A percentile compares a stretch with the other conserved stretches of the same genome.
phyloP scores from a whole-genome alignment of 2,329 filamentous ascomycete genomes.

The Aspergillus melleus region DNA sequence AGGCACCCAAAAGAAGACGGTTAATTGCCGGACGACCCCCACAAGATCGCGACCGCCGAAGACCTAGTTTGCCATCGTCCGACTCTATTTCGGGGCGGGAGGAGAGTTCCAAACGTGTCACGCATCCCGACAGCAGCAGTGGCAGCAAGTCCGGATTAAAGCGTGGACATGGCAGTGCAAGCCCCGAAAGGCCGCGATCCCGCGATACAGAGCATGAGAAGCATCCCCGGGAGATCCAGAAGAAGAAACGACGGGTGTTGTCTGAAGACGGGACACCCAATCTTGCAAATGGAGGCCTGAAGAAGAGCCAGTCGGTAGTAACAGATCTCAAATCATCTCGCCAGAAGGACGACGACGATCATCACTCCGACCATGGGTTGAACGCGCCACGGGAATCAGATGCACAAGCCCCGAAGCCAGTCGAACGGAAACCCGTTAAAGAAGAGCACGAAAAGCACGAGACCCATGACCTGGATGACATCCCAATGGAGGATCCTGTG shows the following conservation, averaged over 20 bases:
- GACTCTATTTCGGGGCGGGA: conserved; percentile 43
- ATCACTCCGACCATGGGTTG: conserved; percentile 19
- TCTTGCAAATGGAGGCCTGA: conserved; percentile 30
- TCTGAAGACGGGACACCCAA: conserved; percentile 39
- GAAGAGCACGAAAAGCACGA: conserved; percentile 32
- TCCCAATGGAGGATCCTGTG: conserved; percentile 30
- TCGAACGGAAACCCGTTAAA: conserved; percentile 30
- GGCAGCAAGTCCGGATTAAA: conserved; percentile 34
- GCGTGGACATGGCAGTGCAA: conserved; percentile 42
- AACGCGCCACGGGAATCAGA: conserved; percentile 17
- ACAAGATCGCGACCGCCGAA: conserved; percentile 35
- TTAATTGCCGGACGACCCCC: conserved; percentile 44
- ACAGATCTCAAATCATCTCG: conserved; percentile 21
- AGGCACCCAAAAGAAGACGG: conserved; percentile 39
- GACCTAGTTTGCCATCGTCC: conserved; percentile 40
- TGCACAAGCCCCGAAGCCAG: conserved; percentile 12
- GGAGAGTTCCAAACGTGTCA: conserved; percentile 33
- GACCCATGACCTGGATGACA: conserved; percentile 27
- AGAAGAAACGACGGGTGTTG: conserved; percentile 45
- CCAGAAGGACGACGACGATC: conserved; percentile 16
- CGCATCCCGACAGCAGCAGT: conserved; percentile 27
- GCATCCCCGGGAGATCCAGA: conserved; percentile 35
- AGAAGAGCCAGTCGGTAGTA: conserved; percentile 25
- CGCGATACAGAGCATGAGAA: conserved; percentile 33
- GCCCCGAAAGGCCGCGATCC: conserved; percentile 41